phyloP scores from a whole-genome alignment of 306 rosid species.

The peach (Prunus persica) region DNA sequence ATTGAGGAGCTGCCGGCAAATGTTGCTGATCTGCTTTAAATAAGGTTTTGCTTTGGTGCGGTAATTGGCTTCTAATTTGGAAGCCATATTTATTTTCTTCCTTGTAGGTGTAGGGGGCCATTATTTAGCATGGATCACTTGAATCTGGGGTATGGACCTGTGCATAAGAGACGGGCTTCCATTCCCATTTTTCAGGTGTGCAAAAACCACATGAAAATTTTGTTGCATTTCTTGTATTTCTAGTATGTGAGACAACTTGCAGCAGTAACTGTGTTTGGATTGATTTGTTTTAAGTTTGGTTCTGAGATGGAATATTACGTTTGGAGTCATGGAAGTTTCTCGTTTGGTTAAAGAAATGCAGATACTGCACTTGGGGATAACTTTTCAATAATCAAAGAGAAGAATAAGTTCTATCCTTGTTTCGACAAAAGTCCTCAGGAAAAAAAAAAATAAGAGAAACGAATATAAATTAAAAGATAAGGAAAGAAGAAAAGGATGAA shows the following conservation, averaged over 20 bases:
- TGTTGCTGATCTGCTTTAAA: conserved; percentile 69
- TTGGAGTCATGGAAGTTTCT: neutral
- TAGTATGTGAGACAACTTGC: conserved; percentile 25
- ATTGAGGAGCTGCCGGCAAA: conserved; percentile 70
- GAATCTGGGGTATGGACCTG: conserved; percentile 22
- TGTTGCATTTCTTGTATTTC: conserved; percentile 37
- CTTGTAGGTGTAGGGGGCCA: conserved; percentile 32
- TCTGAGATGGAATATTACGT: conserved; percentile 12
- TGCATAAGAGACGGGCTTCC: conserved; percentile 22
- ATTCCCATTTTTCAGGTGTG: conserved; percentile 37
- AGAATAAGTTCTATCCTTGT: neutral
- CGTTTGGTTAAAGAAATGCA: neutral
- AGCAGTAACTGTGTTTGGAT: conserved; percentile 26
- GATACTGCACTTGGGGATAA: neutral
- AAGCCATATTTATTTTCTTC: conserved; percentile 24
- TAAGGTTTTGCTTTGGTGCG: conserved; percentile 24
- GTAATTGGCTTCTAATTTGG: conserved; percentile 29
- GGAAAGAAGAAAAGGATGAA: neutral
- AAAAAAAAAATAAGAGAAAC: neutral
- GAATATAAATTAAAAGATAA: neutral
- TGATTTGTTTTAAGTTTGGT: conserved; percentile 20
- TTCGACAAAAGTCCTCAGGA: neutral
- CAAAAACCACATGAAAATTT: conserved; percentile 33
- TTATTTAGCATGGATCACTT: conserved; percentile 26
- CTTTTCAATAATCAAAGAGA: neutral